Conservation (phyloP, 768 basidiomycete genomes). For the Polyporus arcularius region DNA sequence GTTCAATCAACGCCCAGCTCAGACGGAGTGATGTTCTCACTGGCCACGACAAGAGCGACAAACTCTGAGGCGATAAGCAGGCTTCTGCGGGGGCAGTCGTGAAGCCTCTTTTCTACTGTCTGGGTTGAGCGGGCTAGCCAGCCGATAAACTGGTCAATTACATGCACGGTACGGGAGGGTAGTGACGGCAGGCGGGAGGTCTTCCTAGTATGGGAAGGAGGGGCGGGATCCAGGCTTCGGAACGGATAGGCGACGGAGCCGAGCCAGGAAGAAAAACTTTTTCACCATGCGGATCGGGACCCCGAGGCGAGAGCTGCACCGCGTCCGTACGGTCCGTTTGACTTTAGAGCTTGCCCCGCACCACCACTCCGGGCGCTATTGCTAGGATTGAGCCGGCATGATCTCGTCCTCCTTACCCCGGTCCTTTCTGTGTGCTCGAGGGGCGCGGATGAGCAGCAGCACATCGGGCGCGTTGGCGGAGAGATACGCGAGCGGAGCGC, state of each 20-base stretch:
- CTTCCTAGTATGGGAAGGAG: slow-evolving; percentile 12
- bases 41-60: not conserved
- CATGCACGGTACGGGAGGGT: not conserved
- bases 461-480: not conserved
- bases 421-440: not conserved
- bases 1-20: not conserved
- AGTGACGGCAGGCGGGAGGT: not conserved
- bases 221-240: slow-evolving; percentile 9
- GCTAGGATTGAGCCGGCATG: not conserved
- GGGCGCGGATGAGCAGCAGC: not conserved
- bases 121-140: no score
- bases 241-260: slow-evolving; percentile 22
- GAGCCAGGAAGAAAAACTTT: slow-evolving; percentile 32
- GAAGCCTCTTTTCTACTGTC: no score
- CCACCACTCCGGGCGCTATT: not conserved
- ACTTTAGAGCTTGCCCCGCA: not conserved
- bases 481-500: slow-evolving; percentile 22
- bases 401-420: not conserved
- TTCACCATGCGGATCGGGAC: slow-evolving; percentile 17
- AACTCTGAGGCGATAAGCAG: not conserved
- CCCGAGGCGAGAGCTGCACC: slow-evolving; percentile 5
- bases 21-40: not conserved
- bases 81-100: no score
- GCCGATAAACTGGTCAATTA: not conserved
- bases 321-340: slow-evolving; percentile 20